phyloP scores from a whole-genome alignment of 306 rosid species.

The Castanea sativa region DNA sequence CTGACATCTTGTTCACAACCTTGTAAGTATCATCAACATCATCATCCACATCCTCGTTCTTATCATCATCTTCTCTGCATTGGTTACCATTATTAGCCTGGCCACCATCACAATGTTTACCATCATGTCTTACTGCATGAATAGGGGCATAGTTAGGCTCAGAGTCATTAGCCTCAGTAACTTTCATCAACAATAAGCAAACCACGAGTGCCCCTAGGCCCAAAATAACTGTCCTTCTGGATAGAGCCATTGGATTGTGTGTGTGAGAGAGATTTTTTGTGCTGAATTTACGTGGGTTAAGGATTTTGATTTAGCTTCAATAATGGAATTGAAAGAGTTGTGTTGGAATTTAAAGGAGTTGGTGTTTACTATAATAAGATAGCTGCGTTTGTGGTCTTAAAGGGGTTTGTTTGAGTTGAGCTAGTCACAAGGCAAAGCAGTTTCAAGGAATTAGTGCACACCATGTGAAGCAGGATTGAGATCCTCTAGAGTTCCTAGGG shows the following conservation, averaged over 20 bases:
- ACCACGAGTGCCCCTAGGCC: constrained; percentile 29
- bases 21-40: constrained; percentile 48
- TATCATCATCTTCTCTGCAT: constrained; percentile 22
- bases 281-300: background rate
- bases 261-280: background rate
- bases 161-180: constrained; percentile 5
- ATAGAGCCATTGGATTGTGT: constrained; percentile 20
- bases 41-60: constrained; percentile 10
- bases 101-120: background rate
- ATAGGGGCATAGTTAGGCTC: background rate
- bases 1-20: constrained; percentile 18
- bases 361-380: constrained; percentile 24
- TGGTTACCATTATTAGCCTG: constrained; percentile 17
- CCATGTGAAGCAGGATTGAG: background rate
- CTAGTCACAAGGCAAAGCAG: constrained; percentile 30
- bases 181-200: constrained; percentile 20
- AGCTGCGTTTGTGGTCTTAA: background rate
- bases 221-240: constrained; percentile 25
- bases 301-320: background rate
- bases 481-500: too few relatives aligned
- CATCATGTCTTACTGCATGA: constrained; percentile 13
- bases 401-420: constrained; percentile 28
- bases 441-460: background rate
- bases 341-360: constrained; percentile 11
- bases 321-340: background rate